Evolutionary conservation across 177 flowering plant species (phyloP), one percentile per base, ranked within the genome.

Genomic region (Vitis hybrid): DNA sequence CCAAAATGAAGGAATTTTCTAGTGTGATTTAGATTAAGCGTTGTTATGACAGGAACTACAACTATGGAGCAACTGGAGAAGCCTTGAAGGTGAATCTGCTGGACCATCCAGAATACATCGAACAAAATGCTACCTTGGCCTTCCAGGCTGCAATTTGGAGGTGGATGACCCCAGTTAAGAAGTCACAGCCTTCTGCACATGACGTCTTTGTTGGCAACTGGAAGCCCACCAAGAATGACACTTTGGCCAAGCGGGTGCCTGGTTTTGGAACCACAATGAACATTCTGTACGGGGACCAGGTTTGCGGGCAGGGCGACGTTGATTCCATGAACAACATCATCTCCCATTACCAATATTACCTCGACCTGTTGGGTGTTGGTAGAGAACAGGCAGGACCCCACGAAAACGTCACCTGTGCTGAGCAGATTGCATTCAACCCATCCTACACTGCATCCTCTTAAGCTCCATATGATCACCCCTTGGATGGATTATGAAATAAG

Each of bases 211-310:
- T 79, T 19, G 84, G 84, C 6, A 76, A 72, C 51, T 82, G 84
- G 84, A 82, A 82, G 67, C 84, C 84, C 0, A 82, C 79, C 24
- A 77, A 89, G 82, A 92, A 94, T 17, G 98, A 94, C 78, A 92
- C 97, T 2, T 64, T 83, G 81, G 71, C 88, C 51, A 88, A 88
- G 65, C 71, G 97, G 35, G 40, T 75, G 64, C 94, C 91, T 61
- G 98, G 98, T 15, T 94, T 94, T 70, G 98, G 98, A 11, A 21
- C 90, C 73, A 91, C 98, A 61, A 92, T 94, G 95, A 92, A 92
- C 66, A 19, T 94, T 69, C 87, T 94, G 8, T 92, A 91, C 55
- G 93, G 97, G 0, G 96, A 90, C n/a, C 51, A 4, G 15, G 77
- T 79, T 1, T 83, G 86, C 32, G 84, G 84, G 2, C 68, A 74